Evolutionary conservation across 2,329 filamentous ascomycete genomes (phyloP).

Genomic region (Cordyceps cateniannulata): DNA sequence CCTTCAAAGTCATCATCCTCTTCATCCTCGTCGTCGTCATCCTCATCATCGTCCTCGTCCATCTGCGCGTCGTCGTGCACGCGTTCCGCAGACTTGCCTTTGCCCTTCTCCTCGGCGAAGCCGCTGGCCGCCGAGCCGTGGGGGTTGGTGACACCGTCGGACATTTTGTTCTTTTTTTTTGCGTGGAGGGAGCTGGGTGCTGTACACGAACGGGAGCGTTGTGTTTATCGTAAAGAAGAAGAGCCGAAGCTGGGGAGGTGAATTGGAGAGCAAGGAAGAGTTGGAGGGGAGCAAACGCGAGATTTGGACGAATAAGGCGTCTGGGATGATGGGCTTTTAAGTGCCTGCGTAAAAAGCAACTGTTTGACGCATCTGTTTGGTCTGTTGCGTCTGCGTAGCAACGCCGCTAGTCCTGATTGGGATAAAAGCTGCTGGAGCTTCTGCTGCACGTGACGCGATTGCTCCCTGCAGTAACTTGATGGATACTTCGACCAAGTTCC

Average conservation of each 20-base stretch:
- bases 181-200: not conserved
- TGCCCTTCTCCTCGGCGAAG: constrained; percentile 65
- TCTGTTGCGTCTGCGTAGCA: constrained; percentile 20
- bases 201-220: not conserved
- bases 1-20: constrained; percentile 18
- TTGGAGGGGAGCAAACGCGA: constrained; percentile 8
- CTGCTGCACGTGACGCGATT: constrained; percentile 9
- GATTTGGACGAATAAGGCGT: not conserved
- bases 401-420: constrained; percentile 22
- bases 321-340: constrained; percentile 2
- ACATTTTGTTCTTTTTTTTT: constrained; percentile 39
- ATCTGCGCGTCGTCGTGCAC: constrained; percentile 55
- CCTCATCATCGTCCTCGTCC: constrained; percentile 68
- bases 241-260: not conserved
- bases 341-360: constrained; percentile 4
- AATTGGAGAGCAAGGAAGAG: not conserved
- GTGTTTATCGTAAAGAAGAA: not conserved
- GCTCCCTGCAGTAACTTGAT: not conserved
- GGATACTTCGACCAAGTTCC: not conserved
- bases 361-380: constrained; percentile 10
- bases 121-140: constrained; percentile 35
- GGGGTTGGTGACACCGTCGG: constrained; percentile 44
- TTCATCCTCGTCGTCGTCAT: constrained; percentile 62
- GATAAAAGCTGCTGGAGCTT: not conserved
- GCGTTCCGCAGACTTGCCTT: constrained; percentile 66